Evolutionary conservation across 1,284 basidiomycete genomes (phyloP).

Genomic region (Irpex sp.): DNA sequence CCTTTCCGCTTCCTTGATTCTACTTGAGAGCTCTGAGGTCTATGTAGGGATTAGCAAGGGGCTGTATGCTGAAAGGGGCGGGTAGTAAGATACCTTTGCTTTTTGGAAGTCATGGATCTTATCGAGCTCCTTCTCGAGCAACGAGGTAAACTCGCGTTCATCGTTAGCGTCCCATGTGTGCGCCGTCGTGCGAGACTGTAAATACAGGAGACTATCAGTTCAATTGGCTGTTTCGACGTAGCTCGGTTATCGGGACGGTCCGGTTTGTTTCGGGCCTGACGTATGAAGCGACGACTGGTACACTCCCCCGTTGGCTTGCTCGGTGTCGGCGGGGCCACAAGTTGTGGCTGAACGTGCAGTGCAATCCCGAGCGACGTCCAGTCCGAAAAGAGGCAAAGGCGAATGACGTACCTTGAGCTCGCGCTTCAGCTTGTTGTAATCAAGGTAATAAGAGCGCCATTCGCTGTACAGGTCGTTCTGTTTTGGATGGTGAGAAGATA

Average conservation of each 20-base stretch:
- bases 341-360: no score
- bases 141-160: constrained; percentile 75
- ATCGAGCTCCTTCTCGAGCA: constrained; percentile 87
- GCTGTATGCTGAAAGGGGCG: constrained; percentile 4
- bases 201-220: constrained; percentile 1
- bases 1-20: constrained; percentile 80
- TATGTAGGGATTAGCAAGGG: constrained; percentile 24
- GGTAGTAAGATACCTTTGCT: constrained; percentile 56
- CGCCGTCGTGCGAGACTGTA: constrained; percentile 55
- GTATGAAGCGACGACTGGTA: neutral
- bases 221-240: no score
- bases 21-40: constrained; percentile 80
- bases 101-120: constrained; percentile 97
- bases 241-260: no score
- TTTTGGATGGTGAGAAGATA: constrained; percentile 3
- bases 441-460: constrained; percentile 88
- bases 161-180: constrained; percentile 73
- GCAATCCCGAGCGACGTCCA: no score
- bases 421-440: constrained; percentile 87
- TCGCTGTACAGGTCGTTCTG: constrained; percentile 85
- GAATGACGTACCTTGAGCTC: constrained; percentile 69
- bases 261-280: neutral
- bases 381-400: neutral
- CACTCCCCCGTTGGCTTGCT: neutral
- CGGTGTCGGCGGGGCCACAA: no score